Percentiles rank a stretch among this genome's conserved stretches.
These are phyloP conservation scores for Actinomortierella ambigua DNA, from an alignment of 371 early-diverging fungal genomes.

Conservation along the genomic window DNA sequence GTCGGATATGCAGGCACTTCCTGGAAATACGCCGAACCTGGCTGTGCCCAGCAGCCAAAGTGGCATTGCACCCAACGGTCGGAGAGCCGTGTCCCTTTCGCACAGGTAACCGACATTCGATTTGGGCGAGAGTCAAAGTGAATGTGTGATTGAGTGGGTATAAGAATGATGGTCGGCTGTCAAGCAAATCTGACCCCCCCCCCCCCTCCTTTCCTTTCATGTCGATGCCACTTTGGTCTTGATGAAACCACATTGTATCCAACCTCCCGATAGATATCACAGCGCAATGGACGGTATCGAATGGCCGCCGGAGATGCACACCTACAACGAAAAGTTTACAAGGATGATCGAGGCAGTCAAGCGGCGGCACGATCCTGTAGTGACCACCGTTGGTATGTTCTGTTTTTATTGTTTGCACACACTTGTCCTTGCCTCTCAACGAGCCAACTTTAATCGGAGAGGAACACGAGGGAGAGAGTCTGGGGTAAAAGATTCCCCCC, in stretches of 20 bases:
- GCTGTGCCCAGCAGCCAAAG: slow-evolving; percentile 47
- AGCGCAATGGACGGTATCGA: slow-evolving; percentile 61
- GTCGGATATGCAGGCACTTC: slow-evolving; percentile 45
- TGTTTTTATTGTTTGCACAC: background rate
- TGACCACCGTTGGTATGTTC: slow-evolving; percentile 79
- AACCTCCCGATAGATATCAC: slow-evolving; percentile 58
- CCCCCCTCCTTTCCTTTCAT: too few relatives aligned
- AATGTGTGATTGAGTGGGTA: too few relatives aligned
- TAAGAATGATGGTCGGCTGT: too few relatives aligned
- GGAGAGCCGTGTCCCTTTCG: slow-evolving; percentile 37
- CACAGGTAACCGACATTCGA: slow-evolving; percentile 28
- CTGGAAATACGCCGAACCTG: slow-evolving; percentile 70
- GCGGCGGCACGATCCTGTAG: slow-evolving; percentile 92
- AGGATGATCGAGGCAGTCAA: slow-evolving; percentile 90
- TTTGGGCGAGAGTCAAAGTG: too few relatives aligned
- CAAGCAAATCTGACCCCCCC: too few relatives aligned
- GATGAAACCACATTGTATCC: too few relatives aligned
- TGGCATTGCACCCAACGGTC: slow-evolving; percentile 20
- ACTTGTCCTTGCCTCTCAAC: background rate
- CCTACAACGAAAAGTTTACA: slow-evolving; percentile 85
- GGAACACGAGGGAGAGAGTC: background rate
- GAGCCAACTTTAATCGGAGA: background rate
- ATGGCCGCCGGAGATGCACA: slow-evolving; percentile 72
- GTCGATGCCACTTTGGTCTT: too few relatives aligned
- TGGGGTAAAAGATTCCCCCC: too few relatives aligned